Conservation (phyloP, 768 basidiomycete genomes). For the Hemileccinum impolitum region DNA sequence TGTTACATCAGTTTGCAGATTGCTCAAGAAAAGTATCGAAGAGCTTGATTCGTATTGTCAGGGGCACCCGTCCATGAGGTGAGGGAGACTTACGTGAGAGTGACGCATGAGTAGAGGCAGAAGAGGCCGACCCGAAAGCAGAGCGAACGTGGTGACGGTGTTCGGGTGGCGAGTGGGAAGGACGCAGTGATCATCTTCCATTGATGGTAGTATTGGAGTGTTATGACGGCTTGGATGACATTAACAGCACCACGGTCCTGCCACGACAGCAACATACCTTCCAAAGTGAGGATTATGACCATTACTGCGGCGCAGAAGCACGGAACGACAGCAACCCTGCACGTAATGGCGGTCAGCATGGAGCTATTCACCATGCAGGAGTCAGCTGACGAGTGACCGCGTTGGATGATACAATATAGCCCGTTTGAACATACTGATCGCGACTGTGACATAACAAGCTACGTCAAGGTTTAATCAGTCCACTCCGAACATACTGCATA, state of each 20-base stretch:
- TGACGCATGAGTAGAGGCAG: constrained; percentile 42
- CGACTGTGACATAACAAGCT: constrained; percentile 18
- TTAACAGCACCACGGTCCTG: not conserved
- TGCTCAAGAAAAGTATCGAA: constrained; percentile 36
- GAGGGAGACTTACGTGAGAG: constrained; percentile 37
- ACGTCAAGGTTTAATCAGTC: constrained; percentile 11
- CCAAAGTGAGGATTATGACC: constrained; percentile 40
- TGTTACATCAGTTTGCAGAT: constrained; percentile 30
- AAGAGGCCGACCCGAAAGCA: constrained; percentile 42
- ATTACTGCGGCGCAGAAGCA: constrained; percentile 43
- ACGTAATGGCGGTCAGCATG: constrained; percentile 18
- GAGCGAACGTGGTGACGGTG: constrained; percentile 33
- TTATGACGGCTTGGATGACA: constrained; percentile 37
- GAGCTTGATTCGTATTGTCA: constrained; percentile 26
- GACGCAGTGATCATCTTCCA: constrained; percentile 36
- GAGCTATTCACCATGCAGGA: constrained; percentile 2
- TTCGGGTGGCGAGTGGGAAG: constrained; percentile 40
- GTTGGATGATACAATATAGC: constrained; percentile 46
- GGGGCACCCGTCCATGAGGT: not conserved
- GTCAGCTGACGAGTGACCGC: constrained; percentile 35
- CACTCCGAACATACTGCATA: constrained; percentile 5
- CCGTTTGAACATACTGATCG: constrained; percentile 35
- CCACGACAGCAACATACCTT: constrained; percentile 34
- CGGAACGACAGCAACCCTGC: constrained; percentile 36
- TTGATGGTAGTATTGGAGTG: constrained; percentile 40